These are phyloP conservation scores for Stevia rebaudiana DNA, from an alignment of 140 eudicot species.

Conservation along the genomic window DNA sequence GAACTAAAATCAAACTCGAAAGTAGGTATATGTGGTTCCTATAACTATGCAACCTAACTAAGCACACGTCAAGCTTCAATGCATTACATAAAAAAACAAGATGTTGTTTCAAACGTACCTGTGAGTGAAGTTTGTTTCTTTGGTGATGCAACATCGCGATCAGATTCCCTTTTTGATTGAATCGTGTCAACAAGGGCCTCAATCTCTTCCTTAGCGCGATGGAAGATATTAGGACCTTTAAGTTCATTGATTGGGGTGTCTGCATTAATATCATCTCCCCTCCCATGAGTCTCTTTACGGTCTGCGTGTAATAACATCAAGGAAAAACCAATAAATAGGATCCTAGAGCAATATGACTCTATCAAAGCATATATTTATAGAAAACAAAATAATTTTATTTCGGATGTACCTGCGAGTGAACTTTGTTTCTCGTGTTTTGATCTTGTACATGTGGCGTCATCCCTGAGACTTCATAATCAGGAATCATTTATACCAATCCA, in stretches of 20 bases:
- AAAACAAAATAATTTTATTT: background rate
- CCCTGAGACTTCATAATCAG: slow-evolving; percentile 30
- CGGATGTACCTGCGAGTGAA: slow-evolving; percentile 32
- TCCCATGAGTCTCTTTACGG: slow-evolving; percentile 67
- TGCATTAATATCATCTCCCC: slow-evolving; percentile 57
- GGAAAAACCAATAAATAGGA: background rate
- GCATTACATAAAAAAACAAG: background rate
- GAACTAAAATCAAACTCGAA: too few species aligned
- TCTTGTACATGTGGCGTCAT: slow-evolving; percentile 17
- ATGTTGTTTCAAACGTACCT: slow-evolving; percentile 24
- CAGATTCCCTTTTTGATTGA: slow-evolving; percentile 55
- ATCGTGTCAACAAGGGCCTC: slow-evolving; percentile 60
- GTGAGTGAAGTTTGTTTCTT: slow-evolving; percentile 31
- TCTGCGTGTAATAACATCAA: background rate
- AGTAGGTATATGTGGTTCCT: too few species aligned
- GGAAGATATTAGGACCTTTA: slow-evolving; percentile 68
- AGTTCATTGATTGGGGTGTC: slow-evolving; percentile 56
- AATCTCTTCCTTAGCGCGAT: slow-evolving; percentile 74
- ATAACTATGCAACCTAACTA: too few species aligned
- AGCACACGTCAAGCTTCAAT: background rate
- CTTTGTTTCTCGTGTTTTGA: slow-evolving; percentile 27
- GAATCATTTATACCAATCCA: background rate
- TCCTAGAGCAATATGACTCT: background rate
- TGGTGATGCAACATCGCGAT: slow-evolving; percentile 23
- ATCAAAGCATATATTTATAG: background rate